Evolutionary conservation across 176 grass and related monocot species (phyloP), one percentile per base, ranked within the genome.

Genomic region (Oryza punctata): DNA sequence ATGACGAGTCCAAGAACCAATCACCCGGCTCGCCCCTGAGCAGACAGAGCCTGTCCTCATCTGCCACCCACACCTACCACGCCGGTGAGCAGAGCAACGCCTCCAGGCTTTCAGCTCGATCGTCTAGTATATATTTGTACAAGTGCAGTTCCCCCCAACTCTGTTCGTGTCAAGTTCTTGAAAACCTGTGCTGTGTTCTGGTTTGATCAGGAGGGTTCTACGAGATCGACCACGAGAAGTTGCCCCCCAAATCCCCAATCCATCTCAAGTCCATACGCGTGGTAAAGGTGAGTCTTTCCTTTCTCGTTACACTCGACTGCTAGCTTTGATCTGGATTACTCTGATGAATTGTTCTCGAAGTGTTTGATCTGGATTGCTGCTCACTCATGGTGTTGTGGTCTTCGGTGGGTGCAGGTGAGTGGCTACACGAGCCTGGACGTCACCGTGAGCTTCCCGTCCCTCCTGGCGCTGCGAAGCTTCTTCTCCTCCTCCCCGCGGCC

Each of bases 221-320:
- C 79, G 93, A 95, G 81, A 95, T 95, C 72, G 79, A 95, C 81
- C 93, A 95, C 76, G 85, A 81, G 67, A 92, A 60, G 85, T 81
- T 95, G 74, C 93, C 93, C 63, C 93, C 90, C 0, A 92, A 92
- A 77, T 92, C 90, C 28, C 93, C 93, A 63, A 95, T 86, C 61
- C 90, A 95, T 63, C 90, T 95, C 69, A 95, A 95, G 82, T 85
- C 88, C 49, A 76, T 95, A 47, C 85, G 90, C 4, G 81, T 95
- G 40, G 93, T 95, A 35, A 90, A 95, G 93, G 93, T 92, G 37
- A 80, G 30, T 0, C 45, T 37, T 37, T 38, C 8, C 8, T 80
- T 70, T 81, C 2, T 74, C 46, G 12, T 16, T 21, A 35, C 7
- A 75, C 65, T 79, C 67, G 32, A 43, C 33, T 68, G 50, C 35